Base-by-base conservation (phyloP, 371 early-diverging fungal genomes). In the Amoeboaphelidium occidentale region DNA sequence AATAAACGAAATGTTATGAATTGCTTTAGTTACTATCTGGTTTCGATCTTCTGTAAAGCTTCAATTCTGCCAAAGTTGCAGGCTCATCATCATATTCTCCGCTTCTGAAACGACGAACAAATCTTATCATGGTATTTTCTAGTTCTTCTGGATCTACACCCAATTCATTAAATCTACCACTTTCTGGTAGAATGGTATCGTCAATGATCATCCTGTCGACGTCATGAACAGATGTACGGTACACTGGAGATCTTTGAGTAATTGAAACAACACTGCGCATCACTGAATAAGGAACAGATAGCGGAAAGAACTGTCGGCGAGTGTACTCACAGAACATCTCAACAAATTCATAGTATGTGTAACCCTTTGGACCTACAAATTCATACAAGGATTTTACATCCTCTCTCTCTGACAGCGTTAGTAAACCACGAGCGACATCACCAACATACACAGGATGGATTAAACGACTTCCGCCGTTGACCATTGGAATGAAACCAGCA, bases 351-450 rank as follows among this genome's bases (percentile, higher is more conserved):
- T 10, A 27, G 12, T 20, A 24, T n/a, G 17, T 27, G 21, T 12
- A 27, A 12, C 22, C n/a, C 14, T 39, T 20, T 25, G 10, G n/a
- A 43, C 44, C 47, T 27, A 47, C 1, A 23, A 48, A 49, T 27
- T 14, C 14, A 24, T 32, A 51, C 25, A 42, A 0, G 24, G 17
- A 13, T 12, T 22, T 45, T 41, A 25, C 20, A 25, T 27, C 65
- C 48, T 76, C 75, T 54, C 78, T 77, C 42, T 72, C 67, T 53
- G 75, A 61, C 65, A 87, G 74, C 48, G 68, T 54, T 51, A 75
- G 74, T 53, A 94, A 70, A 26, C 78, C 90, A 45, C 68, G 63
- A 47, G 88, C 90, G 46, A 94, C 85, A 62, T 94, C 96, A 42
- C 78, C 68, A 17, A 77, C 83, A 69, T 78, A 60, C 13, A 39